These are phyloP conservation scores for Chlorella sp. DNA, from an alignment of 139 green algal species.

Conservation along the genomic window DNA sequence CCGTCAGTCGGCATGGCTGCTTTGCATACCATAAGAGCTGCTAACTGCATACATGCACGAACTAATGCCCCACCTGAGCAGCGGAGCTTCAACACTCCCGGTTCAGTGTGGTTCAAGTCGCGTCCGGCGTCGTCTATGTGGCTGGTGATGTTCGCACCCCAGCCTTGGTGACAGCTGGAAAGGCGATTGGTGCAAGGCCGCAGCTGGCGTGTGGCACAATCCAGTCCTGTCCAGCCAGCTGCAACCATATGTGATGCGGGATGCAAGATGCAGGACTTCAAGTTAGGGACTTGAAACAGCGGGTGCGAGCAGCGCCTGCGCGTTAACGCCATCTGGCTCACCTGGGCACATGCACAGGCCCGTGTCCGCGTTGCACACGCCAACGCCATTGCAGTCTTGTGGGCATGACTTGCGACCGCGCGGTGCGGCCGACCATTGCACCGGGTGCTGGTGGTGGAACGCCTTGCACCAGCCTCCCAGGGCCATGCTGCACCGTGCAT, in stretches of 20 bases:
- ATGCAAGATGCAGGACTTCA: too few relatives aligned
- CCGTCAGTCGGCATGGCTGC: too few relatives aligned
- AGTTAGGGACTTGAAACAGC: too few relatives aligned
- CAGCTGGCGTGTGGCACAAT: conserved; percentile 22
- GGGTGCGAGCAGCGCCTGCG: too few relatives aligned
- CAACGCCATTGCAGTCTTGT: conserved; percentile 34
- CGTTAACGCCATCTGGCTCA: too few relatives aligned
- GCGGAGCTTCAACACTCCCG: too few relatives aligned
- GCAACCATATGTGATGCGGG: too few relatives aligned
- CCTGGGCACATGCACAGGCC: conserved; percentile 37
- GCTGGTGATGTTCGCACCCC: not conserved
- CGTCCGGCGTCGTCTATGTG: not conserved
- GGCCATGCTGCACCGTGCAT: too few relatives aligned
- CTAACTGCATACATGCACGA: too few relatives aligned
- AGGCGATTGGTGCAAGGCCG: conserved; percentile 40
- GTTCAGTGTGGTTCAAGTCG: not conserved
- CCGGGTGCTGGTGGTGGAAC: conserved; percentile 5
- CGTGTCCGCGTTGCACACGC: conserved; percentile 33
- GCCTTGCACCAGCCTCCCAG: conserved; percentile 8
- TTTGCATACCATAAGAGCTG: too few relatives aligned
- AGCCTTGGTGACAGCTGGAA: not conserved
- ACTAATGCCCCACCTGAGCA: conserved; percentile 10
- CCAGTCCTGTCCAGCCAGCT: conserved; percentile 35
- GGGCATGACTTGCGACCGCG: conserved; percentile 18
- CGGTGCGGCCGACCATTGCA: conserved; percentile 13